Conservation (phyloP, 169 alveolate species). For the Eimeria sp. region DNA sequence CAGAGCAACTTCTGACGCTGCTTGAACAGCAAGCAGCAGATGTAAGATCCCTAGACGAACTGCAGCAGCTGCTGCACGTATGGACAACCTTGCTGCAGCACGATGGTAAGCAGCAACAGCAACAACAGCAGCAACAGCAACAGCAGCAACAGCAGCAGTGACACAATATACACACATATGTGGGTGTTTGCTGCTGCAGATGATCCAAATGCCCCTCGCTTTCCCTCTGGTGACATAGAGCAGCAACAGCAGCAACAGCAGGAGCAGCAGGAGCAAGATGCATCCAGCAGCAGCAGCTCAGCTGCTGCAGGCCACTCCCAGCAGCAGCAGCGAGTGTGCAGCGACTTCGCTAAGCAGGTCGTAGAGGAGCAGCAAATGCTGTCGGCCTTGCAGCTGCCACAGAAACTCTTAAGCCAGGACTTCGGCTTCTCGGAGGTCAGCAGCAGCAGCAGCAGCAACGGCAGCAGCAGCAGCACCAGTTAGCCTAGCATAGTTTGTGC, state of each 20-base stretch:
- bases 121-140: background rate
- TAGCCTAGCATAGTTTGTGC: background rate
- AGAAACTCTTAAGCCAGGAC: slow-evolving; percentile 1
- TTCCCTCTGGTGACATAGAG: slow-evolving; percentile 51
- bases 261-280: background rate
- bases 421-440: slow-evolving; percentile 59
- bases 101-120: slow-evolving; percentile 70
- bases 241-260: slow-evolving; percentile 78
- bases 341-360: slow-evolving; percentile 47
- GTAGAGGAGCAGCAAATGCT: slow-evolving; percentile 25
- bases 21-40: slow-evolving; percentile 57
- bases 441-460: slow-evolving; percentile 33
- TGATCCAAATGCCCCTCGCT: slow-evolving; percentile 32
- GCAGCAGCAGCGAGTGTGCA: slow-evolving; percentile 40
- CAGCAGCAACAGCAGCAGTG: background rate
- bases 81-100: slow-evolving; percentile 68
- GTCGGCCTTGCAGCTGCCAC: slow-evolving; percentile 56
- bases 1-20: slow-evolving; percentile 65
- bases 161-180: background rate
- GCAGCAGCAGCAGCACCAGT: slow-evolving; percentile 26
- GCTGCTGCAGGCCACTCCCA: background rate
- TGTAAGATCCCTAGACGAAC: slow-evolving; percentile 54
- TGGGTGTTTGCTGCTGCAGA: slow-evolving; percentile 40
- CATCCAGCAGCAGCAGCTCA: background rate
- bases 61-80: slow-evolving; percentile 65